Conservation (phyloP, 805 yeast species). For the Saturnispora saitoi region DNA sequence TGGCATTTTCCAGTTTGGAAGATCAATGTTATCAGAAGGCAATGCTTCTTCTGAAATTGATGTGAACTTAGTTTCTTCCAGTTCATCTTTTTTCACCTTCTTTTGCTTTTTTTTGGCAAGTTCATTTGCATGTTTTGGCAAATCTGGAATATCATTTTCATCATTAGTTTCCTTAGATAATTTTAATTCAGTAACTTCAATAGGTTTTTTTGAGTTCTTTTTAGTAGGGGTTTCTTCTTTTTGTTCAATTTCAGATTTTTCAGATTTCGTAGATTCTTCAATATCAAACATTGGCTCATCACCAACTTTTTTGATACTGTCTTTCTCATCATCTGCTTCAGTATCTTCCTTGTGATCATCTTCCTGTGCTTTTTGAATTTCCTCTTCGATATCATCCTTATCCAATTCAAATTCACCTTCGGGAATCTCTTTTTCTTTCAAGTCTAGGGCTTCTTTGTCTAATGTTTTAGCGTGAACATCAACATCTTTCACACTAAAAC, state of each 20-base stretch:
- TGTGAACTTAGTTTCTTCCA: conserved; percentile 10
- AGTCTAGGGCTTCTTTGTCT: conserved; percentile 18
- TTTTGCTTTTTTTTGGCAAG: conserved; percentile 8
- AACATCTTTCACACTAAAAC: conserved; percentile 40
- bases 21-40: conserved; percentile 30
- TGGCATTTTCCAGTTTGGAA: conserved; percentile 51
- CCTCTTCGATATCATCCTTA: conserved; percentile 16
- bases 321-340: conserved; percentile 7
- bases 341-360: conserved; percentile 9
- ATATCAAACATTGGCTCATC: not conserved
- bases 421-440: conserved; percentile 17
- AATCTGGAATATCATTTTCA: conserved; percentile 12
- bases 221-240: not conserved
- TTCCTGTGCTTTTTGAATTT: conserved; percentile 16
- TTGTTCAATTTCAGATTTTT: too few relatives aligned
- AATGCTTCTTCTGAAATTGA: conserved; percentile 10
- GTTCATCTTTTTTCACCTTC: conserved; percentile 6
- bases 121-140: conserved; percentile 2
- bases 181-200: conserved; percentile 6
- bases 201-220: conserved; percentile 9
- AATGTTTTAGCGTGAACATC: conserved; percentile 7
- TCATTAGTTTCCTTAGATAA: conserved; percentile 14
- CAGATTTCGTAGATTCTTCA: too few relatives aligned
- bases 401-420: conserved; percentile 21
- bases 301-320: not conserved